Evolutionary conservation across 2,329 filamentous ascomycete genomes (phyloP).

Genomic region (Ophiognomonia clavigignenti-juglandacearum): DNA sequence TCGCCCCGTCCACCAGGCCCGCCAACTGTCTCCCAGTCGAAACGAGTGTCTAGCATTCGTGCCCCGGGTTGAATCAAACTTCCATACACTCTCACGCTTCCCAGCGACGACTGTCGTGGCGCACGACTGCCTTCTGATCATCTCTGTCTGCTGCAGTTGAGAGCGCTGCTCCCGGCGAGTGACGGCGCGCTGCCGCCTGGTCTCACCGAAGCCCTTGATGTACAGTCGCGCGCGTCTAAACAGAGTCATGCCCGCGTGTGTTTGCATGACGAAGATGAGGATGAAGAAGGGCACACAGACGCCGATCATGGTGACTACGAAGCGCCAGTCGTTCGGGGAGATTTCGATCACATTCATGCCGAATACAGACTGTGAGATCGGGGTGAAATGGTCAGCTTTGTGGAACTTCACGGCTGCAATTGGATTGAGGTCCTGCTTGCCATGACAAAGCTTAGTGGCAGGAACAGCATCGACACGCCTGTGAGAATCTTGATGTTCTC

Average conservation of each 20-base stretch:
- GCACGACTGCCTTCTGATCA: constrained; percentile 17
- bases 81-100: not conserved
- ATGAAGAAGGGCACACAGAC: constrained; percentile 49
- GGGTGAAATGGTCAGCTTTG: not conserved
- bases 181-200: constrained; percentile 4
- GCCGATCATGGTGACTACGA: constrained; percentile 54
- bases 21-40: not conserved
- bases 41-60: not conserved
- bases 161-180: constrained; percentile 11
- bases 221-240: constrained; percentile 11
- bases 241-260: constrained; percentile 29
- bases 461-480: constrained; percentile 56
- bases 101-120: not conserved
- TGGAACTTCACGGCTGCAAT: not conserved
- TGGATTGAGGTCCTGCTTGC: constrained; percentile 22
- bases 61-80: not conserved
- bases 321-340: constrained; percentile 37
- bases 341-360: constrained; percentile 45
- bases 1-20: not conserved
- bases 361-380: constrained; percentile 39
- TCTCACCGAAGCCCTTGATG: constrained; percentile 9
- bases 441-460: constrained; percentile 58
- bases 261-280: constrained; percentile 41
- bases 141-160: constrained; percentile 15
- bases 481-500: constrained; percentile 58